Evolutionary conservation across 169 alveolate species (phyloP), one percentile per base, ranked within the genome.

Genomic region (Eimeria brunetti): DNA sequence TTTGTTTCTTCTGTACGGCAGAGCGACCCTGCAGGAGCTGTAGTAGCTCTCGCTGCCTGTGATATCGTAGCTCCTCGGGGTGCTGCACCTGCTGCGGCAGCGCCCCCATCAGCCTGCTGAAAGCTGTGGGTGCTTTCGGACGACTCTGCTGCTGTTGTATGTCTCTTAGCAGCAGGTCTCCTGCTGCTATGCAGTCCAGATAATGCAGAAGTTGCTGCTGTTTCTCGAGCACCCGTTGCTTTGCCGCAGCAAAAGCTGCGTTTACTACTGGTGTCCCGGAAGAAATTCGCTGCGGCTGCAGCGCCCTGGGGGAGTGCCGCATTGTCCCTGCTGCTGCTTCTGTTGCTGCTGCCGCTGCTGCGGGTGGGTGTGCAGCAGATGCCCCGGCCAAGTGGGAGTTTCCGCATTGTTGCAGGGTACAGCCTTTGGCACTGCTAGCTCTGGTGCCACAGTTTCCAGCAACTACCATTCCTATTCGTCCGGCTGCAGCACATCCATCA

Each of bases 341-440:
- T 49, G 90, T 53, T 58, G 76, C 90, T n/a, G 90, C 76, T 83
- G 71, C 75, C 30, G 90, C 90, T 83, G 90, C 90, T 83, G 90
- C 90, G 33, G 90, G 30, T 33, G 71, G 58, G 41, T 9, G 56
- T 38, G 56, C 38, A 56, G 56, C 58, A 56, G 90, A 27, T 14
- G 36, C 36, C 49, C 49, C 76, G 76, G 88, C 49, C 36, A 36
- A 2, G 3, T 18, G 76, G 8, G 46, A 56, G 33, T 11, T 38
- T 56, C 56, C 75, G 64, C 90, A 33, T 36, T 33, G 76, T 14
- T 33, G 73, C 41, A 51, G 75, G 3, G 46, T 27, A 33, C n/a
- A 1, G 33, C 90, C 38, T 33, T 58, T 83, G 90, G 75, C n/a
- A 38, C 90, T 33, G 49, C 76, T 58, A 60, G 75, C 90, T 11